Conservation (phyloP, 2,329 filamentous ascomycete genomes). For the Raffaelea ambrosiae region DNA sequence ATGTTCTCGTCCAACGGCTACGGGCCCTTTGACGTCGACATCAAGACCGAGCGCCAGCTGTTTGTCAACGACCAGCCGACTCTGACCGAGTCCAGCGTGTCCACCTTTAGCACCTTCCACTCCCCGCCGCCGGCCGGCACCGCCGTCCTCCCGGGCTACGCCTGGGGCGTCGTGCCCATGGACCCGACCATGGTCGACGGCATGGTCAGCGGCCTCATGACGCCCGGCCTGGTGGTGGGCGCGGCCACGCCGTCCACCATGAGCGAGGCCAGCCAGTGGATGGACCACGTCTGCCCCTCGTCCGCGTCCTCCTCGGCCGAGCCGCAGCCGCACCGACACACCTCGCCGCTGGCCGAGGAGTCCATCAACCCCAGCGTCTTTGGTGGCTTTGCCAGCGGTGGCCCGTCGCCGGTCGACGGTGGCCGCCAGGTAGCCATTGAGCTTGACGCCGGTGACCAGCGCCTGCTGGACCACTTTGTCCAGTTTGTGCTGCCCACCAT, state of each 20-base stretch:
- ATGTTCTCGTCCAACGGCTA: slow-evolving; percentile 42
- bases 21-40: slow-evolving; percentile 84
- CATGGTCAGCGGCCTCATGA: neutral
- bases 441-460: slow-evolving; percentile 80
- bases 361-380: slow-evolving; percentile 38
- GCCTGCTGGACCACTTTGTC: slow-evolving; percentile 83
- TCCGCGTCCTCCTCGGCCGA: slow-evolving; percentile 61
- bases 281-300: slow-evolving; percentile 49
- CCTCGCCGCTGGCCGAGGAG: slow-evolving; percentile 51
- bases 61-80: slow-evolving; percentile 87
- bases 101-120: slow-evolving; percentile 87
- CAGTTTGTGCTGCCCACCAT: slow-evolving; percentile 78
- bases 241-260: neutral
- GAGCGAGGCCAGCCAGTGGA: slow-evolving; percentile 50
- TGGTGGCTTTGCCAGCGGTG: neutral
- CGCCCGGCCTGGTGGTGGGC: slow-evolving; percentile 5
- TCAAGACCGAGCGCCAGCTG: slow-evolving; percentile 92
- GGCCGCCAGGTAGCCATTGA: slow-evolving; percentile 57
- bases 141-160: slow-evolving; percentile 50
- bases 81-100: slow-evolving; percentile 76
- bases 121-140: slow-evolving; percentile 64
- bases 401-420: neutral
- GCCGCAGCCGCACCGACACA: slow-evolving; percentile 10
- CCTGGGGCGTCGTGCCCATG: slow-evolving; percentile 15
- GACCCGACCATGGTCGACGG: neutral